These are phyloP conservation scores for Marasmius oreades DNA, from an alignment of 1,284 basidiomycete species.

Conservation along the genomic window DNA sequence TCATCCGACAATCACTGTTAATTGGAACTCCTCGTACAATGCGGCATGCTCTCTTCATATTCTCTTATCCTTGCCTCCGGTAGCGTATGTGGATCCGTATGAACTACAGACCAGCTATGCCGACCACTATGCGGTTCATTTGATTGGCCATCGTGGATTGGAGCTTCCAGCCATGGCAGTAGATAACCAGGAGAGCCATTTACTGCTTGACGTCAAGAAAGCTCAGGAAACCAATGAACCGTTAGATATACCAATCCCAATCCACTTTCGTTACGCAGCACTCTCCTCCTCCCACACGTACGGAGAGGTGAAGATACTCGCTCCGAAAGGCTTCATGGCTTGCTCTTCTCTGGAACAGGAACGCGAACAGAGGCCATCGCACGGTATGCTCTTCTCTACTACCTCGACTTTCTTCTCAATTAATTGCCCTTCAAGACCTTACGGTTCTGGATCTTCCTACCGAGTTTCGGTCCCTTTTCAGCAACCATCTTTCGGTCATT, in stretches of 20 bases:
- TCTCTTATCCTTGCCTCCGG: not conserved
- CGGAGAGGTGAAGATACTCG: not conserved
- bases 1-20: not conserved
- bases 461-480: not conserved
- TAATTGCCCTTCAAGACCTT: not conserved
- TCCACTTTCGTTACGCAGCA: not conserved
- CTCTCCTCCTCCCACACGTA: not conserved
- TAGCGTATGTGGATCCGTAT: not conserved
- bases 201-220: not conserved
- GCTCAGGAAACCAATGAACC: not conserved
- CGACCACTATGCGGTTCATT: not conserved
- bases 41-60: not conserved
- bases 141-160: not conserved
- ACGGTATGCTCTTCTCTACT: not conserved
- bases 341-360: not conserved
- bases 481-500: not conserved
- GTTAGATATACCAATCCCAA: not conserved
- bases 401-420: not conserved
- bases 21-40: not conserved
- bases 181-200: not conserved
- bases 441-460: not conserved
- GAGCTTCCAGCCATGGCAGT: not conserved
- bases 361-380: not conserved
- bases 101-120: conserved; percentile 1
- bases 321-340: not conserved